Percentiles rank a stretch among this genome's conserved stretches.
phyloP scores from a whole-genome alignment of 108 stramenopile species.

The Epithemia pelagica region DNA sequence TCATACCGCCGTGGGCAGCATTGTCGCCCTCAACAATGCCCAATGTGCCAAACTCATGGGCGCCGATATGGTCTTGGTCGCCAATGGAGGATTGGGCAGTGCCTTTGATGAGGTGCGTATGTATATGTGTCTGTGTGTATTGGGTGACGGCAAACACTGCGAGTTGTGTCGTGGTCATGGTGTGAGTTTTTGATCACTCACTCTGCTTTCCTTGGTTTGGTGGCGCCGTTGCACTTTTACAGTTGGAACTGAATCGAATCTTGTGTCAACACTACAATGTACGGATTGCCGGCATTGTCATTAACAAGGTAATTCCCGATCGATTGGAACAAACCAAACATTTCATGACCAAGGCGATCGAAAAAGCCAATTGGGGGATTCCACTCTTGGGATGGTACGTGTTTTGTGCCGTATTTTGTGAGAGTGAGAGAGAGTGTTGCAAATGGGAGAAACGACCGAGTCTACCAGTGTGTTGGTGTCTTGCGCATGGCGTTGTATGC shows the following conservation, averaged over 20 bases:
- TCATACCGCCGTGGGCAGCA: slow-evolving; percentile 93
- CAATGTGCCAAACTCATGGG: slow-evolving; percentile 84
- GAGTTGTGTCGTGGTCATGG: too few species aligned
- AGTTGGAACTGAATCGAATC: slow-evolving; percentile 83
- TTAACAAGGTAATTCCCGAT: slow-evolving; percentile 94
- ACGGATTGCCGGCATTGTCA: slow-evolving; percentile 82
- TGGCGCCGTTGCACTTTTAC: too few species aligned
- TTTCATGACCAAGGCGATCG: slow-evolving; percentile 69
- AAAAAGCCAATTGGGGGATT: slow-evolving; percentile 78
- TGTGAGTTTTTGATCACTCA: too few species aligned
- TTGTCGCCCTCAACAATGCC: slow-evolving; percentile 91
- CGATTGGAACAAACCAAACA: slow-evolving; percentile 85
- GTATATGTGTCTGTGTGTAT: too few species aligned
- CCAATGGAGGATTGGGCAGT: slow-evolving; percentile 91
- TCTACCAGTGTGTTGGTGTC: too few species aligned
- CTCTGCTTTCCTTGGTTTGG: too few species aligned
- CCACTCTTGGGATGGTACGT: slow-evolving; percentile 69
- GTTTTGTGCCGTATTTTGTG: slow-evolving; percentile 33
- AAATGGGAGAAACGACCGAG: too few species aligned
- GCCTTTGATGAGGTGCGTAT: slow-evolving; percentile 82
- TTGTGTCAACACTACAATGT: slow-evolving; percentile 85
- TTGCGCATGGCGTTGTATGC: too few species aligned
- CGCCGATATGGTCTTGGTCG: slow-evolving; percentile 82
- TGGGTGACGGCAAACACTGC: too few species aligned
- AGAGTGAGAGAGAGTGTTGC: too few species aligned